These are phyloP conservation scores for Colletotrichum chrysophilum DNA, from an alignment of 2,329 filamentous ascomycete species.

Conservation along the genomic window DNA sequence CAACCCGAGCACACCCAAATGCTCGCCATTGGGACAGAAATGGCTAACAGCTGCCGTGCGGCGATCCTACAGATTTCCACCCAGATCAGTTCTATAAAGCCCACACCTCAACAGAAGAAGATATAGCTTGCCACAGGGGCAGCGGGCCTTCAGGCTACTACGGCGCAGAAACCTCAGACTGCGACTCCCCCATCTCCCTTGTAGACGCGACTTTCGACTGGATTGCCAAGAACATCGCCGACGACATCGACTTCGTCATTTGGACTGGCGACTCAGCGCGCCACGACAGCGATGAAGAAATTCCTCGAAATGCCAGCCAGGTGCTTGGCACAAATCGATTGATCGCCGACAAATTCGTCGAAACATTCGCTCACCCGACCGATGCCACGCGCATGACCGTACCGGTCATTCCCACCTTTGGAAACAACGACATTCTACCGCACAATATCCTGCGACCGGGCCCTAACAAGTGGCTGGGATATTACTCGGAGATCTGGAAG, in stretches of 20 bases:
- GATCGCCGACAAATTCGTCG: conserved; percentile 76
- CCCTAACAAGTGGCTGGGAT: conserved; percentile 84
- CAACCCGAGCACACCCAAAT: neutral
- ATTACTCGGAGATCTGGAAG: conserved; percentile 80
- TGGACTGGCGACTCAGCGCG: conserved; percentile 93
- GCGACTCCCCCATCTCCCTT: conserved; percentile 82
- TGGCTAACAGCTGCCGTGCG: neutral
- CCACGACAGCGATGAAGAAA: conserved; percentile 84
- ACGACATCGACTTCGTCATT: conserved; percentile 85
- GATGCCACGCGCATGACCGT: conserved; percentile 67
- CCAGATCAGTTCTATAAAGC: conserved; percentile 87
- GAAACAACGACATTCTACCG: conserved; percentile 97
- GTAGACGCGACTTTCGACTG: conserved; percentile 90
- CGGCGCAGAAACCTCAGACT: conserved; percentile 86
- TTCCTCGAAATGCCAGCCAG: conserved; percentile 77
- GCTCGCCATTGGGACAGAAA: conserved; percentile 4
- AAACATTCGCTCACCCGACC: conserved; percentile 68
- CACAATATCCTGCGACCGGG: conserved; percentile 91
- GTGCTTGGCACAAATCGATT: conserved; percentile 80
- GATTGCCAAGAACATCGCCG: conserved; percentile 79
- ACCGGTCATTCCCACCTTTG: conserved; percentile 87
- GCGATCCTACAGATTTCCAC: conserved; percentile 75
- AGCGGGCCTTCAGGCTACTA: conserved; percentile 79
- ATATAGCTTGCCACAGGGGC: conserved; percentile 79
- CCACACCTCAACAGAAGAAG: conserved; percentile 73